A percentile compares a stretch with the other conserved stretches of the same genome.
phyloP scores from a whole-genome alignment of 2,329 filamentous ascomycete genomes.

The Trichoderma atroviride region DNA sequence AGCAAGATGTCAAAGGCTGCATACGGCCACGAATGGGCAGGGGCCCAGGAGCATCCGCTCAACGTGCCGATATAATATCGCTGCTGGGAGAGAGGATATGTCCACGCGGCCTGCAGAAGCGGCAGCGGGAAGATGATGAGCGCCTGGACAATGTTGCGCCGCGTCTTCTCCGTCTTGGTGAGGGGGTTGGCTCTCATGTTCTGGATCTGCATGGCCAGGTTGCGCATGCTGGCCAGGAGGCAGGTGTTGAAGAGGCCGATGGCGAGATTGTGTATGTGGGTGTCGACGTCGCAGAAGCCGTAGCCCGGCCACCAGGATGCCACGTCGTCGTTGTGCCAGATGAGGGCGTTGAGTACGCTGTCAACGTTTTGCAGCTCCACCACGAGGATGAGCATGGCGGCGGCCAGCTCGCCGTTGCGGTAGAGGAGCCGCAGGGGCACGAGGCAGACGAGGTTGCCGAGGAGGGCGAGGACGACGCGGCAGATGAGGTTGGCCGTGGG shows the following conservation, averaged over 20 bases:
- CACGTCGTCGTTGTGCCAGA: conserved; percentile 58
- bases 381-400: conserved; percentile 51
- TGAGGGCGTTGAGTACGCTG: conserved; percentile 53
- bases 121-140: conserved; percentile 59
- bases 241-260: conserved; percentile 54
- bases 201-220: conserved; percentile 55
- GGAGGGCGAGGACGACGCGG: conserved; percentile 51
- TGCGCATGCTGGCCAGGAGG: conserved; percentile 58
- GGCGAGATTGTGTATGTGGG: conserved; percentile 50
- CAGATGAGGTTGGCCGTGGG: conserved; percentile 51
- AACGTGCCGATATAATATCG: conserved; percentile 55
- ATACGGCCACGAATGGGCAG: conserved; percentile 51
- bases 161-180: conserved; percentile 45
- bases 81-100: conserved; percentile 50
- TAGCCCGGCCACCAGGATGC: conserved; percentile 54
- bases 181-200: conserved; percentile 47
- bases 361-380: conserved; percentile 52
- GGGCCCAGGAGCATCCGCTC: conserved; percentile 52
- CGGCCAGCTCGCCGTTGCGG: conserved; percentile 58
- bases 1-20: conserved; percentile 53
- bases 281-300: conserved; percentile 57
- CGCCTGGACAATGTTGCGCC: conserved; percentile 50
- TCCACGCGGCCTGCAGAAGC: conserved; percentile 51
- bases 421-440: conserved; percentile 56
- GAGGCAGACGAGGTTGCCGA: conserved; percentile 50